Percentiles rank a stretch among this genome's conserved stretches.
Conservation (phyloP, 2,329 filamentous ascomycete species). For the Alternaria rosae region DNA sequence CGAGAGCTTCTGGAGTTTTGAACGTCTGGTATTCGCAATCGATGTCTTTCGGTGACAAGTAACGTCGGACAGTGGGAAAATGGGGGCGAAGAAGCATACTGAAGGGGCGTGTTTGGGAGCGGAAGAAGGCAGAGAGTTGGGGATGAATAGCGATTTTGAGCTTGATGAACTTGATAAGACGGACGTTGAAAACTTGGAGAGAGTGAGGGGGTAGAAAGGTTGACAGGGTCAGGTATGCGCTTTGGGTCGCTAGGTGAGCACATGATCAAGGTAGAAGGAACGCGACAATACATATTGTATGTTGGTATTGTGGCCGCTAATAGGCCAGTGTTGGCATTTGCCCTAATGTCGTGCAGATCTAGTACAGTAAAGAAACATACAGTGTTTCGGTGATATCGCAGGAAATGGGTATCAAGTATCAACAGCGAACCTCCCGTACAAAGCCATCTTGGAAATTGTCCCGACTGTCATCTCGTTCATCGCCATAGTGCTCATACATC, state of each 20-base stretch:
- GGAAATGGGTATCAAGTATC: background rate
- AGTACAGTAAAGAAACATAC: background rate
- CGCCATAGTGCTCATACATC: background rate
- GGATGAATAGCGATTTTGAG: too few species aligned
- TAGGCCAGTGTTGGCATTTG: background rate
- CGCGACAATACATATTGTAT: background rate
- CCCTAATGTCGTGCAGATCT: rapidly evolving
- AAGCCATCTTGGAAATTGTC: background rate
- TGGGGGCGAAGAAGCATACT: too few species aligned
- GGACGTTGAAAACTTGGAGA: too few species aligned
- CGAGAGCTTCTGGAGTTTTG: too few species aligned
- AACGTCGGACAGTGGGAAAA: too few species aligned
- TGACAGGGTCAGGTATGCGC: too few species aligned
- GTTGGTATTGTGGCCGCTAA: background rate
- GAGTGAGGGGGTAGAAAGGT: too few species aligned
- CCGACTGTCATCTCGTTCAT: background rate
- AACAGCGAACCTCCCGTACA: background rate
- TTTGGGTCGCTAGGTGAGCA: background rate
- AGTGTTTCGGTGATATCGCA: background rate
- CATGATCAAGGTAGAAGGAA: rapidly evolving
- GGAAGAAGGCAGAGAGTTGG: too few species aligned
- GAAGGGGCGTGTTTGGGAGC: too few species aligned
- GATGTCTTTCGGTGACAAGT: too few species aligned
- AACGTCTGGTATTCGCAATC: too few species aligned
- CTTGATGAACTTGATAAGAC: too few species aligned